phyloP scores from a whole-genome alignment of 257 asterid species.

The Coffea canephora region DNA sequence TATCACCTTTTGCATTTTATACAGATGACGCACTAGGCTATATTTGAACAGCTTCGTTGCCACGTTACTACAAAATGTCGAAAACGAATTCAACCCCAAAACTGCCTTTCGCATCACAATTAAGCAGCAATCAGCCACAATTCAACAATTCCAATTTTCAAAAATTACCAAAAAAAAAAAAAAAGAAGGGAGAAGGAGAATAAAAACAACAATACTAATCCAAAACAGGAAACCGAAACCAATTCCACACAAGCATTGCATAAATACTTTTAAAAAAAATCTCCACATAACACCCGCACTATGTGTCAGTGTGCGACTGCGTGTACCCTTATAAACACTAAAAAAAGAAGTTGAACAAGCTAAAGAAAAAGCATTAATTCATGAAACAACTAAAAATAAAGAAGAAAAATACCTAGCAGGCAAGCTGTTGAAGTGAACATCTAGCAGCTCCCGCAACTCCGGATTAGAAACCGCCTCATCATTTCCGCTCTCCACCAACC shows the following conservation, averaged over 20 bases:
- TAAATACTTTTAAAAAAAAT: background rate
- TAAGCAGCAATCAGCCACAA: background rate
- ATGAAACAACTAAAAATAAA: background rate
- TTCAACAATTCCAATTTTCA: background rate
- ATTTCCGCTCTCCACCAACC: constrained; percentile 59
- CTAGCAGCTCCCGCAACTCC: constrained; percentile 63
- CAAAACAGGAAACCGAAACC: background rate
- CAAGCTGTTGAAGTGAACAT: constrained; percentile 80
- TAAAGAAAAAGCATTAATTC: background rate
- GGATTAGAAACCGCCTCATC: constrained; percentile 62
- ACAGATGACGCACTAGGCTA: background rate
- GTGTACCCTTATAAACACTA: constrained; percentile 11
- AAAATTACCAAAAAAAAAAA: background rate
- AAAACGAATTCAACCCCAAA: background rate
- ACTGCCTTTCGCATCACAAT: background rate
- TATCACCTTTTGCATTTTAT: background rate
- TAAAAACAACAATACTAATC: background rate
- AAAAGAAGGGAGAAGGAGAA: background rate
- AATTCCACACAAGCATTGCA: background rate
- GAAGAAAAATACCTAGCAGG: constrained; percentile 58
- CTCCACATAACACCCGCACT: constrained; percentile 2
- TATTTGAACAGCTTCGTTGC: background rate
- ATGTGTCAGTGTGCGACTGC: background rate
- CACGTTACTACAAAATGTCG: background rate
- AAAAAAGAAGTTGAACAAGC: background rate